Evolutionary conservation across 2,329 filamentous ascomycete genomes (phyloP).

Genomic region (Aspergillus ustus): DNA sequence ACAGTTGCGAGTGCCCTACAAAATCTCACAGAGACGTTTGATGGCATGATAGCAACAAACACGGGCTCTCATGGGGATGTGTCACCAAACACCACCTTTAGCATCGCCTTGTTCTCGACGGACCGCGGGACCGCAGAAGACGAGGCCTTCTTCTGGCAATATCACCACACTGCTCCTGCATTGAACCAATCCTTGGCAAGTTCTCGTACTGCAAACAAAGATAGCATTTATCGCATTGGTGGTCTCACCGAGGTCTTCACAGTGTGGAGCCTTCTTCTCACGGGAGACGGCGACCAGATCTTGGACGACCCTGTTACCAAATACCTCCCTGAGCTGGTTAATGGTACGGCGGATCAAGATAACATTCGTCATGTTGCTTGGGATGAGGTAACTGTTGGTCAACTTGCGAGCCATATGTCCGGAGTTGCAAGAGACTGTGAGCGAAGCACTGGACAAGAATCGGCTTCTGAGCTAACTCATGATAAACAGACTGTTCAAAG

Average conservation of each 20-base stretch:
- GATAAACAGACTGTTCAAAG: not conserved
- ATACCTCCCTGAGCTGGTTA: constrained; percentile 43
- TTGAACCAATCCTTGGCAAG: constrained; percentile 2
- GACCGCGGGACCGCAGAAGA: constrained; percentile 20
- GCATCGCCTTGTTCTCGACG: constrained; percentile 28
- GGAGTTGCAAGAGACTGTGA: constrained; percentile 26
- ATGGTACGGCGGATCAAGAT: not conserved
- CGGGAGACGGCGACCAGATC: constrained; percentile 38
- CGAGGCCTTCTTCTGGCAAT: constrained; percentile 28
- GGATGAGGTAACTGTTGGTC: constrained; percentile 28
- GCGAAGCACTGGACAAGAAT: not conserved
- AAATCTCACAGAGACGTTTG: not conserved
- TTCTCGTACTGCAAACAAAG: constrained; percentile 10
- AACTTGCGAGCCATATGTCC: constrained; percentile 31
- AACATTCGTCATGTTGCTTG: constrained; percentile 18
- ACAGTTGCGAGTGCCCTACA: constrained; percentile 15
- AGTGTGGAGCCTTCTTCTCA: constrained; percentile 39
- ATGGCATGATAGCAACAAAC: not conserved
- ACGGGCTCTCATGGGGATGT: constrained; percentile 22
- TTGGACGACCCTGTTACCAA: constrained; percentile 48
- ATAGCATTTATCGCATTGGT: constrained; percentile 35
- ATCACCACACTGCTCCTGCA: constrained; percentile 27
- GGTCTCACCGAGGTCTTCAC: constrained; percentile 48
- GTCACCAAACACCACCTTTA: constrained; percentile 28
- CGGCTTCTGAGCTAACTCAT: not conserved